A percentile compares a stretch with the other conserved stretches of the same genome.
Evolutionary conservation across 179 eudicot species (phyloP).

Genomic region (Corrigiola litoralis): DNA sequence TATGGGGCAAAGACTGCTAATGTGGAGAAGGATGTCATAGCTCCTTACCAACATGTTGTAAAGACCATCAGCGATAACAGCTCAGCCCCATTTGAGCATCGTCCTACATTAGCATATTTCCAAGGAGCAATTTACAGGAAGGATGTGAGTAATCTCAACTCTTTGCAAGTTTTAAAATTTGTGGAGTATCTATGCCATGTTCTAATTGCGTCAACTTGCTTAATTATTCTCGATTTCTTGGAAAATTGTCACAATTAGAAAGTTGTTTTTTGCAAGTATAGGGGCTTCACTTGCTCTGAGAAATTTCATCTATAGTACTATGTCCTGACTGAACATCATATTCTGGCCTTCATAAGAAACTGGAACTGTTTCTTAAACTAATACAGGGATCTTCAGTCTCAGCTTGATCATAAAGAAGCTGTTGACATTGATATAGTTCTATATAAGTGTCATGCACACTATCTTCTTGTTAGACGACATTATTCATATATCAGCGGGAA

Average conservation of each 20-base stretch:
- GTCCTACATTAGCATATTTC: constrained; percentile 71
- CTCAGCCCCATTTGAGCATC: constrained; percentile 58
- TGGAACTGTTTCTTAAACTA: too few relatives aligned
- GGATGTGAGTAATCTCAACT: constrained; percentile 58
- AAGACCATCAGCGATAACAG: constrained; percentile 31
- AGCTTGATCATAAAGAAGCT: background rate
- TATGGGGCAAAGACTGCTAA: constrained; percentile 63
- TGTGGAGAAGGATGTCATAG: constrained; percentile 81
- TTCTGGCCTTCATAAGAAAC: too few relatives aligned
- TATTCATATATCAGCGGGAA: too few relatives aligned
- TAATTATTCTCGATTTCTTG: background rate
- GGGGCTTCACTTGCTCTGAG: background rate
- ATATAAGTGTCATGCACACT: background rate
- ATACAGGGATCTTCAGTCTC: background rate
- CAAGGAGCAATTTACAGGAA: constrained; percentile 96
- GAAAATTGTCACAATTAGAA: background rate
- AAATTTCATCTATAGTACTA: background rate
- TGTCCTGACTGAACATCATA: background rate
- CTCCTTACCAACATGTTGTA: constrained; percentile 94
- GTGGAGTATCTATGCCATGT: constrained; percentile 6
- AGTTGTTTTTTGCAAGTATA: background rate
- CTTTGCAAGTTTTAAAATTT: background rate
- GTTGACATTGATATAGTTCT: background rate
- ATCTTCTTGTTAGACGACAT: background rate
- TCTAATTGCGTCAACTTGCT: background rate